phyloP scores from a whole-genome alignment of 257 asterid genomes.

The Leptodermis oblonga region DNA sequence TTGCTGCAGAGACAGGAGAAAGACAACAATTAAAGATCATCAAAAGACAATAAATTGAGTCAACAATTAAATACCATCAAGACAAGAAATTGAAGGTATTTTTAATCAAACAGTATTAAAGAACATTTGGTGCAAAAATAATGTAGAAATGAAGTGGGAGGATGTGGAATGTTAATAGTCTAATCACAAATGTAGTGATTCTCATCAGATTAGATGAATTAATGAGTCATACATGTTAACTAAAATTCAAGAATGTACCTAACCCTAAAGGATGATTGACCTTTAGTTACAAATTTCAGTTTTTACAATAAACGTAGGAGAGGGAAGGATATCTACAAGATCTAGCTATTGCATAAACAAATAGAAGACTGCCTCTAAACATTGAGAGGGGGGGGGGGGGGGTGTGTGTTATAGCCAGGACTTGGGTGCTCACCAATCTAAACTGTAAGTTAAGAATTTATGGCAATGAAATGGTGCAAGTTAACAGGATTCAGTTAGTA shows the following conservation, averaged over 20 bases:
- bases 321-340: neutral
- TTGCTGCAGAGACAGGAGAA: constrained; percentile 50
- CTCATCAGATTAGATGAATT: neutral
- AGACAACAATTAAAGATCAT: neutral
- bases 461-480: too few relatives aligned
- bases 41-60: neutral
- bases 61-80: neutral
- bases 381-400: too few relatives aligned
- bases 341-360: neutral
- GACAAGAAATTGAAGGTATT: neutral
- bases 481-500: neutral
- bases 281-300: neutral
- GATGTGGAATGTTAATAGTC: neutral
- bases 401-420: neutral
- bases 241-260: neutral
- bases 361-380: neutral
- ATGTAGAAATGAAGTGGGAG: neutral
- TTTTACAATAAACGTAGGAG: neutral
- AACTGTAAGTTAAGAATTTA: too few relatives aligned
- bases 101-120: neutral
- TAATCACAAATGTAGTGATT: neutral
- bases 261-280: neutral
- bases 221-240: neutral
- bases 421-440: neutral
- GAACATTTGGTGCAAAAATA: neutral